Conservation (phyloP, 305 asterid species). For the Fraxinus paxiana region DNA sequence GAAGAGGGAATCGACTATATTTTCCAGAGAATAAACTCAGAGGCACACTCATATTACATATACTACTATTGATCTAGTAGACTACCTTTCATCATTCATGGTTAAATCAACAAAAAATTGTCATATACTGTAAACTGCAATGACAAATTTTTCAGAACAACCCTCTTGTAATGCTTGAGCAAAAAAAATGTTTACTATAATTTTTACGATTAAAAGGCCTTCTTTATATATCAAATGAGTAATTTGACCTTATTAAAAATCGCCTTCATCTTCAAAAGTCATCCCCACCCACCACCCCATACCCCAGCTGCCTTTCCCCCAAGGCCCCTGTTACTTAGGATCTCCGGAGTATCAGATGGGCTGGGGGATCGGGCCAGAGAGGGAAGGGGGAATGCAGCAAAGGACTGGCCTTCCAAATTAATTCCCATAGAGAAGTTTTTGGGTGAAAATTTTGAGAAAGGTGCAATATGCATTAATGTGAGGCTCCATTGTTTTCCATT, state of each 20-base stretch:
- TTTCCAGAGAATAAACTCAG: background rate
- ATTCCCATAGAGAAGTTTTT: background rate
- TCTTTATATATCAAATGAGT: background rate
- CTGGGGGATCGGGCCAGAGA: background rate
- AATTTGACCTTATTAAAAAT: background rate
- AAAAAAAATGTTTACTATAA: background rate
- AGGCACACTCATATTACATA: background rate
- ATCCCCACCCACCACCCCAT: background rate
- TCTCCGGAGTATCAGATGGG: background rate
- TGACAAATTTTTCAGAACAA: background rate
- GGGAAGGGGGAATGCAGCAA: background rate
- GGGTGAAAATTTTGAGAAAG: background rate
- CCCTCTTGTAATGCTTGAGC: background rate
- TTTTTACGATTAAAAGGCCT: background rate
- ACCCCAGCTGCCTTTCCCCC: background rate
- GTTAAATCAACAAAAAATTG: background rate
- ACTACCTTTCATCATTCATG: background rate
- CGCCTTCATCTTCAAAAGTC: background rate
- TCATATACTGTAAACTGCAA: background rate
- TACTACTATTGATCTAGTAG: background rate
- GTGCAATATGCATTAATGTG: background rate
- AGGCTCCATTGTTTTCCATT: background rate
- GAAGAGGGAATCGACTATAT: background rate
- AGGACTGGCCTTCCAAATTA: background rate
- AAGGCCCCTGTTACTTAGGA: background rate